A percentile compares a stretch with the other conserved stretches of the same genome.
phyloP scores from a whole-genome alignment of 768 basidiomycete genomes.

The Panus rudis region DNA sequence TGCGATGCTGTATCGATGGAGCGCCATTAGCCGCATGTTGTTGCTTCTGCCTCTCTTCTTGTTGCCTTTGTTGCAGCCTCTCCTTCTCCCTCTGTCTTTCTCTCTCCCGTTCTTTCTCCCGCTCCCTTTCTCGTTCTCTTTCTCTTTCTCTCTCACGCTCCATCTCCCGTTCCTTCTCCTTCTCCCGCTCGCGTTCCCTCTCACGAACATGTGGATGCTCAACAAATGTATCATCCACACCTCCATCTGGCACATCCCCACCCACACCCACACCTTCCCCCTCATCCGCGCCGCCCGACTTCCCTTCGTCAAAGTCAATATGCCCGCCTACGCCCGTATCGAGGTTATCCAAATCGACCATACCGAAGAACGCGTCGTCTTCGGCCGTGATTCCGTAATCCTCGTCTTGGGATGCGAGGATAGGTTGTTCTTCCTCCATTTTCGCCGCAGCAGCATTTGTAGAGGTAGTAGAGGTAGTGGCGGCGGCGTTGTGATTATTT shows the following conservation, averaged over 20 bases:
- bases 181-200: background rate
- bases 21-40: too few relatives aligned
- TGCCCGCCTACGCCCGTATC: constrained; percentile 26
- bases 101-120: background rate
- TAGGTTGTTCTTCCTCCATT: constrained; percentile 9
- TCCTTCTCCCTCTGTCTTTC: background rate
- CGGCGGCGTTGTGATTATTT: background rate
- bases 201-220: background rate
- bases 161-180: constrained; percentile 5
- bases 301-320: constrained; percentile 36
- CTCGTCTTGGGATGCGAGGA: constrained; percentile 10
- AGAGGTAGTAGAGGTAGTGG: constrained; percentile 1
- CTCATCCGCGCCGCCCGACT: too few relatives aligned
- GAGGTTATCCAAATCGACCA: constrained; percentile 38
- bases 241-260: constrained; percentile 9
- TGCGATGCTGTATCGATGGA: too few relatives aligned
- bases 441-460: background rate
- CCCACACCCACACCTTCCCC: too few relatives aligned
- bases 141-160: background rate
- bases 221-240: background rate
- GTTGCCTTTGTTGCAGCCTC: background rate
- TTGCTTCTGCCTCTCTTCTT: background rate
- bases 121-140: too few relatives aligned
- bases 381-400: constrained; percentile 51
- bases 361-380: constrained; percentile 59